Evolutionary conservation across 1,139 yeast genomes (phyloP).

Genomic region (Barnettozyma hawaiiensis): DNA sequence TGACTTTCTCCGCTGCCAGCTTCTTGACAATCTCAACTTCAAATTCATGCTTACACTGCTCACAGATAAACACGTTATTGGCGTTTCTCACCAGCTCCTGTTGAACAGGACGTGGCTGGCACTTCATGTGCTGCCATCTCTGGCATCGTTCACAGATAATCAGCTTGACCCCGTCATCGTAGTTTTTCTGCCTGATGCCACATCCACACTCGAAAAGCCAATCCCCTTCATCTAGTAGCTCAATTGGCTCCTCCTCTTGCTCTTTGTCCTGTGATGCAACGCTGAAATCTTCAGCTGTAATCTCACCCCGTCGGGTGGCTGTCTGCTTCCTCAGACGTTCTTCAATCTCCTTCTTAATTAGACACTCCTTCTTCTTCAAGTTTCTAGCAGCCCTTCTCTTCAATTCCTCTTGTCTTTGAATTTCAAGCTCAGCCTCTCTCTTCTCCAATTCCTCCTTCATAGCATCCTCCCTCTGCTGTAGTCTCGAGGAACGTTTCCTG

Average conservation of each 20-base stretch:
- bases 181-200: slow-evolving; percentile 35
- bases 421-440: slow-evolving; percentile 24
- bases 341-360: slow-evolving; percentile 21
- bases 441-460: slow-evolving; percentile 30
- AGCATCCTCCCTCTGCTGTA: slow-evolving; percentile 45
- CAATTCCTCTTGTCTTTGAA: slow-evolving; percentile 20
- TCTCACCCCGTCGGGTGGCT: slow-evolving; percentile 16
- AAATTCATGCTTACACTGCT: slow-evolving; percentile 25
- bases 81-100: slow-evolving; percentile 23
- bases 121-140: slow-evolving; percentile 38
- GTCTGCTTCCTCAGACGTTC: slow-evolving; percentile 20
- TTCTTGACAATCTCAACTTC: slow-evolving; percentile 20
- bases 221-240: slow-evolving; percentile 22
- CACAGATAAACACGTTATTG: slow-evolving; percentile 24
- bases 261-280: slow-evolving; percentile 11
- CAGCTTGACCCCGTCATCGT: slow-evolving; percentile 34
- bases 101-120: slow-evolving; percentile 27
- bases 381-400: slow-evolving; percentile 21
- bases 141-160: slow-evolving; percentile 36
- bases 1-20: slow-evolving; percentile 18
- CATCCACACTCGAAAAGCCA: slow-evolving; percentile 40
- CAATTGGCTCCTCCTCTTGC: slow-evolving; percentile 15
- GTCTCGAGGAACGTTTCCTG: slow-evolving; percentile 43
- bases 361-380: slow-evolving; percentile 21
- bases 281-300: slow-evolving; percentile 9